Evolutionary conservation across 495 filamentous ascomycete species (phyloP).

Genomic region (Halenospora varia): DNA sequence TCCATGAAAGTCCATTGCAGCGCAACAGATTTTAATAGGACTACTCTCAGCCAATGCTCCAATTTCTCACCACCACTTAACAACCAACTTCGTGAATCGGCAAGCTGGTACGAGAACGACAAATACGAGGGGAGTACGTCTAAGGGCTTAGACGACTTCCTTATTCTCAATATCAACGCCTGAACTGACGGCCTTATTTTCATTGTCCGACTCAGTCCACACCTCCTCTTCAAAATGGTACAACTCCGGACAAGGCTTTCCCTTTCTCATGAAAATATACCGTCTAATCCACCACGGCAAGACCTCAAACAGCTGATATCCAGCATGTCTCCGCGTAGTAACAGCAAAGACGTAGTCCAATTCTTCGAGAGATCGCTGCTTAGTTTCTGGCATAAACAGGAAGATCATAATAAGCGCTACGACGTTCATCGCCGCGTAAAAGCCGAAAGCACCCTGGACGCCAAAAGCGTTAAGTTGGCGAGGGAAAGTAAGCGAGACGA

Average conservation of each 20-base stretch:
- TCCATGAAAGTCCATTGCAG: too few species aligned
- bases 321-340: constrained; percentile 55
- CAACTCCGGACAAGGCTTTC: constrained; percentile 34
- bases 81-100: too few species aligned
- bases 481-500: constrained; percentile 63
- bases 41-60: too few species aligned
- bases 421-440: constrained; percentile 61
- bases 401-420: constrained; percentile 64
- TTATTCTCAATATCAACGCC: constrained; percentile 9
- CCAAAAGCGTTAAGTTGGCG: constrained; percentile 49
- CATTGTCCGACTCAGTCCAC: constrained; percentile 16
- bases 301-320: constrained; percentile 57
- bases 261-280: constrained; percentile 42
- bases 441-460: constrained; percentile 48
- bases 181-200: constrained; percentile 12
- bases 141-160: constrained; percentile 3
- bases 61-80: too few species aligned
- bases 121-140: too few species aligned
- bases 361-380: constrained; percentile 68
- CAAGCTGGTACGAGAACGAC: too few species aligned
- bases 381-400: constrained; percentile 63
- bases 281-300: constrained; percentile 52
- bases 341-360: constrained; percentile 80
- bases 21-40: too few species aligned
- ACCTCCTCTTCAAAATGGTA: constrained; percentile 34